phyloP scores from a whole-genome alignment of 2,329 filamentous ascomycete genomes.

The Trichoderma afroharzianum region DNA sequence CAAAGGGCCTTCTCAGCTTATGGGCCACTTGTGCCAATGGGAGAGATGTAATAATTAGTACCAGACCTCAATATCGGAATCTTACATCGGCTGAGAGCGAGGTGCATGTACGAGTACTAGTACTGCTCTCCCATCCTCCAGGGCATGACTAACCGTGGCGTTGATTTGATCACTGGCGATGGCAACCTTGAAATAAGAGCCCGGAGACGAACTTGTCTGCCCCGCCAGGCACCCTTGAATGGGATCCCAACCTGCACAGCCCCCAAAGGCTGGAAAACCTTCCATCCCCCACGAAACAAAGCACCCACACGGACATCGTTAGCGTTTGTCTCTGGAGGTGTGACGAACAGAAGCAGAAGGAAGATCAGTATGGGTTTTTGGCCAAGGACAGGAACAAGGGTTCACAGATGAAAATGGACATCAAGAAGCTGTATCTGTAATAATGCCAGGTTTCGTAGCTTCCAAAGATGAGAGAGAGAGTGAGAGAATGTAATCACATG shows the following conservation, averaged over 20 bases:
- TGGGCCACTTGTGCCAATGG: not conserved
- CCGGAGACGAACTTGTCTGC: not conserved
- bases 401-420: not conserved
- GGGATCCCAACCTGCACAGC: conserved; percentile 1
- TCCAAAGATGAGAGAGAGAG: not conserved
- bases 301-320: not conserved
- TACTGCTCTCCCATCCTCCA: not conserved
- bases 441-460: not conserved
- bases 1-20: not conserved
- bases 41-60: not conserved
- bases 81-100: not conserved
- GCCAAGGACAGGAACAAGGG: not conserved
- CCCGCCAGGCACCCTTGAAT: not conserved
- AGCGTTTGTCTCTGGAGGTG: not conserved
- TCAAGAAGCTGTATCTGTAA: not conserved
- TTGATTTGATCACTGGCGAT: not conserved
- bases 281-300: not conserved
- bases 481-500: not conserved
- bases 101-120: not conserved
- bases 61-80: not conserved
- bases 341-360: not conserved
- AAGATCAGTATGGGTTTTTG: not conserved
- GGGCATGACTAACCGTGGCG: not conserved
- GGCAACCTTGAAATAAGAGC: not conserved
- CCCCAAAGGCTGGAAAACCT: not conserved